Percentiles rank a stretch among this genome's conserved stretches.
Conservation (phyloP, 1,139 yeast species). For the Martiniozyma asiatica region DNA sequence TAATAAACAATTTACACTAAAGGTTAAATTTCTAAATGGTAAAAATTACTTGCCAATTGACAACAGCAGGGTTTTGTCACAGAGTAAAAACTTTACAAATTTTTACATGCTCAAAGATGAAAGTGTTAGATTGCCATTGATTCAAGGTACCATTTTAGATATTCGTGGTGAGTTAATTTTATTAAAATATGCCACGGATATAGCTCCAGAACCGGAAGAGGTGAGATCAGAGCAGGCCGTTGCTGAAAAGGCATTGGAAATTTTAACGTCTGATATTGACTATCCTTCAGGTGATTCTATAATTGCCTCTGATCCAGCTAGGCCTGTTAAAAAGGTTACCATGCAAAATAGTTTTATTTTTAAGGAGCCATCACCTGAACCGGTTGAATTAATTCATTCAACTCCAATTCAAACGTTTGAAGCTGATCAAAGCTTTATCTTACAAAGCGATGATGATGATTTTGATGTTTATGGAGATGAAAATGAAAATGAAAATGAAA, state of each 20-base stretch:
- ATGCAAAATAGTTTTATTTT: conserved; percentile 10
- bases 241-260: conserved; percentile 3
- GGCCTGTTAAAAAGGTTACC: conserved; percentile 8
- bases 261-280: conserved; percentile 1
- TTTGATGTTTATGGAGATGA: too few relatives aligned
- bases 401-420: conserved; percentile 5
- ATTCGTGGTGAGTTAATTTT: conserved; percentile 48
- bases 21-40: too few relatives aligned
- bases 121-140: conserved; percentile 40
- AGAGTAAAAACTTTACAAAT: conserved; percentile 37
- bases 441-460: too few relatives aligned
- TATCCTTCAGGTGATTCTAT: background rate
- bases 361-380: conserved; percentile 9
- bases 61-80: conserved; percentile 26
- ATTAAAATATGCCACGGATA: conserved; percentile 25
- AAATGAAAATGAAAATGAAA: too few relatives aligned
- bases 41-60: conserved; percentile 25
- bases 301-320: conserved; percentile 2
- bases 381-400: conserved; percentile 1
- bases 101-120: conserved; percentile 45
- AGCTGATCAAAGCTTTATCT: conserved; percentile 3
- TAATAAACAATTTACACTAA: too few relatives aligned
- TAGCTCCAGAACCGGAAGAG: background rate
- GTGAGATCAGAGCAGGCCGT: conserved; percentile 1
- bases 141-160: conserved; percentile 47